Evolutionary conservation across 495 filamentous ascomycete genomes (phyloP).

Genomic region (Pseudomonodictys pantanalensis): DNA sequence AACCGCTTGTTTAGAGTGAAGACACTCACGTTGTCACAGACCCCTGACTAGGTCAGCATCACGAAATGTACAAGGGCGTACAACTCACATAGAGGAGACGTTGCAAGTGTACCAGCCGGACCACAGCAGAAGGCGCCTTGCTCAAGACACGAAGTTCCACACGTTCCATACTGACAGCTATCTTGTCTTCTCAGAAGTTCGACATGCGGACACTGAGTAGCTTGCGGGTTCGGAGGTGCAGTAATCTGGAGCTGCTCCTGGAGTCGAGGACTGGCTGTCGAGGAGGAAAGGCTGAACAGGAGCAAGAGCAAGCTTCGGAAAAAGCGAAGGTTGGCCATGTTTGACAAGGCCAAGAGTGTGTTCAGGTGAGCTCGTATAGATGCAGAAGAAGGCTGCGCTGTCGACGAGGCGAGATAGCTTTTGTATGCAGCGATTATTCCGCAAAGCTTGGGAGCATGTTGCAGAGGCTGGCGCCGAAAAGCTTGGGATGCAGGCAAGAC

Average conservation of each 20-base stretch:
- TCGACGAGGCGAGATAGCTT: no score
- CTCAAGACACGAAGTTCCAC: conserved; percentile 13
- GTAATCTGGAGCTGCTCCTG: conserved; percentile 15
- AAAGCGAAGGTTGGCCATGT: no score
- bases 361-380: no score
- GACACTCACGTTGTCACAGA: conserved; percentile 26
- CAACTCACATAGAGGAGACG: conserved; percentile 16
- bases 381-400: no score
- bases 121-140: conserved; percentile 29
- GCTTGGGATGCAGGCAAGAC: no score
- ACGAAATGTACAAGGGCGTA: not conserved
- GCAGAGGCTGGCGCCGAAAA: no score
- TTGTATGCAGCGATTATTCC: no score
- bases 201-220: conserved; percentile 9
- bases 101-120: conserved; percentile 19
- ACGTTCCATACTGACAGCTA: conserved; percentile 14
- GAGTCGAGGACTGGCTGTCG: not conserved
- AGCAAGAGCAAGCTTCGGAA: not conserved
- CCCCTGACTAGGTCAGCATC: conserved; percentile 10
- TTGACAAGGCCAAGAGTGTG: no score
- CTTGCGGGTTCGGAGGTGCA: conserved; percentile 1
- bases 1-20: not conserved
- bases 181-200: conserved; percentile 12
- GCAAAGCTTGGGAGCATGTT: no score
- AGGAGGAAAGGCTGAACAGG: no score